Evolutionary conservation across 106 monocot species (phyloP).

Genomic region (Allium sativum): DNA sequence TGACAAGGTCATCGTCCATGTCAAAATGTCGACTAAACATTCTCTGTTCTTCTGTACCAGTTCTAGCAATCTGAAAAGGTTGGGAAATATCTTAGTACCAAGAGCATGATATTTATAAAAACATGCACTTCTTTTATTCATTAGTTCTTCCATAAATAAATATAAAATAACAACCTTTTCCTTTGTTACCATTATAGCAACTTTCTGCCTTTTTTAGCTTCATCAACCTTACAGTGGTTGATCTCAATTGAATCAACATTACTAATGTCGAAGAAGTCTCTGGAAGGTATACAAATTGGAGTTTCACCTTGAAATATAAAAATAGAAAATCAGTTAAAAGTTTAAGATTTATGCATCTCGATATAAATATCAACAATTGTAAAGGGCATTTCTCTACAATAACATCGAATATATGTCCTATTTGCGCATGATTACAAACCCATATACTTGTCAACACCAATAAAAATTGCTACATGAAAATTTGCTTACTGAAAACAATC

Average conservation of each 20-base stretch:
- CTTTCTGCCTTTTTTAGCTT: constrained; percentile 83
- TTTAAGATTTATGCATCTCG: too few relatives aligned
- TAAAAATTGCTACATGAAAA: too few relatives aligned
- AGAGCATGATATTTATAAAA: too few relatives aligned
- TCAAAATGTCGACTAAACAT: constrained; percentile 78
- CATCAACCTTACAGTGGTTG: constrained; percentile 81
- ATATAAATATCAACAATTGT: too few relatives aligned
- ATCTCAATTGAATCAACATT: constrained; percentile 81
- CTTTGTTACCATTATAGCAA: constrained; percentile 75
- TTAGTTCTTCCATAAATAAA: neutral
- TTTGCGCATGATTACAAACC: too few relatives aligned
- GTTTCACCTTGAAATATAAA: constrained; percentile 52
- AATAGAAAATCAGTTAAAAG: neutral
- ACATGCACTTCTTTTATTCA: too few relatives aligned
- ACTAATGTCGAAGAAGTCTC: constrained; percentile 85
- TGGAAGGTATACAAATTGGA: constrained; percentile 68
- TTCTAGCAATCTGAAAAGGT: constrained; percentile 3
- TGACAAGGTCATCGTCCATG: constrained; percentile 84
- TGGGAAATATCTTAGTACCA: too few relatives aligned
- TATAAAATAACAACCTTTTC: constrained; percentile 22
- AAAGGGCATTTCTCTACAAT: too few relatives aligned
- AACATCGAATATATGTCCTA: too few relatives aligned
- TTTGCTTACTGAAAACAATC: too few relatives aligned
- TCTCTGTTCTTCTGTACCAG: constrained; percentile 8
- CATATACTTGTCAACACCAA: too few relatives aligned